phyloP scores from a whole-genome alignment of 1,284 basidiomycete genomes.

The Leccinum pachyderme region DNA sequence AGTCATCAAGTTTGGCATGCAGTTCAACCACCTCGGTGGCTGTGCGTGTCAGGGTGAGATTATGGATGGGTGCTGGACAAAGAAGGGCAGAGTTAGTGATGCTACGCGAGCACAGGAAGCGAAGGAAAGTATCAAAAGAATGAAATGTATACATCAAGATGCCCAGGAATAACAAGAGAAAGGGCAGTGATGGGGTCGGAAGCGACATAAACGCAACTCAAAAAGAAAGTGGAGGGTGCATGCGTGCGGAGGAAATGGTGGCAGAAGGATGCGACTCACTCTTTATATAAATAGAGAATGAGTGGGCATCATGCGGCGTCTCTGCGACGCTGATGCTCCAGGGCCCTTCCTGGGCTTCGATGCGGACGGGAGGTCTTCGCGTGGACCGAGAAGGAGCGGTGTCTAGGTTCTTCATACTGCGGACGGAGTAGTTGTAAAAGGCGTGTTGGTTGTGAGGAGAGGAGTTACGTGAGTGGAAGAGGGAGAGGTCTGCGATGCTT shows the following conservation, averaged over 20 bases:
- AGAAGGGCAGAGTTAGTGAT: conserved; percentile 34
- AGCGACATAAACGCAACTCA: conserved; percentile 22
- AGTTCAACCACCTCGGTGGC: conserved; percentile 74
- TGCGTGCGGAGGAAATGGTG: conserved; percentile 25
- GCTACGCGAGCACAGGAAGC: conserved; percentile 13
- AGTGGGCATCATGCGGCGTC: conserved; percentile 55
- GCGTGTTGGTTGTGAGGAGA: conserved; percentile 34
- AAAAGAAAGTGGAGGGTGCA: conserved; percentile 23
- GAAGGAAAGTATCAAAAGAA: conserved; percentile 15
- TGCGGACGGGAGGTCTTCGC: conserved; percentile 44
- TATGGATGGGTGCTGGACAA: conserved; percentile 76
- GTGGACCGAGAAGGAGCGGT: conserved; percentile 35
- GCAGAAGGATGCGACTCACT: conserved; percentile 44
- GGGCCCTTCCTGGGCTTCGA: conserved; percentile 63
- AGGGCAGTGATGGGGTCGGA: conserved; percentile 29
- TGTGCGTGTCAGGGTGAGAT: conserved; percentile 79
- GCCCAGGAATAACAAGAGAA: conserved; percentile 16
- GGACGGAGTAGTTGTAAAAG: conserved; percentile 29
- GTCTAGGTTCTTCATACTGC: conserved; percentile 38
- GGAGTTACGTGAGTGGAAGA: conserved; percentile 35
- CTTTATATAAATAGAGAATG: conserved; percentile 70
- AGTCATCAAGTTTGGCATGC: conserved; percentile 65
- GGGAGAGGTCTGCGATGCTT: conserved; percentile 37
- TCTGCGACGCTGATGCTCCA: conserved; percentile 78
- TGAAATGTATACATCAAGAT: conserved; percentile 14